Evolutionary conservation across 208 protist genomes (phyloP).

Genomic region (Acanthamoeba triangularis): DNA sequence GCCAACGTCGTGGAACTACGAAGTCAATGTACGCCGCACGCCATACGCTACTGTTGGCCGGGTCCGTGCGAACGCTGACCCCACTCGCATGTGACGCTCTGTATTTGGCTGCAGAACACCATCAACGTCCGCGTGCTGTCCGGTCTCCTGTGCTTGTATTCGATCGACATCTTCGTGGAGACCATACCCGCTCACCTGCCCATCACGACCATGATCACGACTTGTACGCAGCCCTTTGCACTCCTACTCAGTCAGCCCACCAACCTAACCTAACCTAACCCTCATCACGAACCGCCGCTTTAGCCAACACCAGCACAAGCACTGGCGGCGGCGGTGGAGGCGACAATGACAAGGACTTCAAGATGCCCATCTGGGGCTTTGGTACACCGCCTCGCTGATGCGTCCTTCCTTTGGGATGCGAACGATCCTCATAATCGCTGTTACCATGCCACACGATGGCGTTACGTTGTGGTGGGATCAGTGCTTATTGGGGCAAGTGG

Average conservation of each 20-base stretch:
- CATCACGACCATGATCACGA: constrained; percentile 51
- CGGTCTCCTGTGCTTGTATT: constrained; percentile 7
- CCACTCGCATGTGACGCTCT: not conserved
- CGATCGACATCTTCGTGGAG: constrained; percentile 53
- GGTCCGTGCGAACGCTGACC: not conserved
- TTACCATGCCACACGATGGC: no score
- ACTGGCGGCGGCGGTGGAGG: not conserved
- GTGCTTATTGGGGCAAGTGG: constrained; percentile 21
- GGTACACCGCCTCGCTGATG: not conserved
- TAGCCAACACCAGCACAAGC: constrained; percentile 26
- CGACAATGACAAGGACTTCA: not conserved
- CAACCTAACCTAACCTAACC: not conserved
- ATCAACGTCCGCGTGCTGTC: constrained; percentile 35
- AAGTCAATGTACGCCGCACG: not conserved
- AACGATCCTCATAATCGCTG: no score
- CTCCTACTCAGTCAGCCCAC: not conserved
- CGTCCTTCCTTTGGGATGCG: no score
- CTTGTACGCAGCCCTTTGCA: not conserved
- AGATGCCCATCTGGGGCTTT: constrained; percentile 64
- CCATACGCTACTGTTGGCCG: not conserved
- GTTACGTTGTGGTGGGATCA: not conserved
- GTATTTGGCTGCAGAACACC: not conserved
- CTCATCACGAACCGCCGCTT: not conserved
- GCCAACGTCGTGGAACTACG: constrained; percentile 28
- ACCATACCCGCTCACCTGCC: constrained; percentile 26